Base-by-base conservation (phyloP, 2,329 filamentous ascomycete species). In the Trichoderma hamatum region DNA sequence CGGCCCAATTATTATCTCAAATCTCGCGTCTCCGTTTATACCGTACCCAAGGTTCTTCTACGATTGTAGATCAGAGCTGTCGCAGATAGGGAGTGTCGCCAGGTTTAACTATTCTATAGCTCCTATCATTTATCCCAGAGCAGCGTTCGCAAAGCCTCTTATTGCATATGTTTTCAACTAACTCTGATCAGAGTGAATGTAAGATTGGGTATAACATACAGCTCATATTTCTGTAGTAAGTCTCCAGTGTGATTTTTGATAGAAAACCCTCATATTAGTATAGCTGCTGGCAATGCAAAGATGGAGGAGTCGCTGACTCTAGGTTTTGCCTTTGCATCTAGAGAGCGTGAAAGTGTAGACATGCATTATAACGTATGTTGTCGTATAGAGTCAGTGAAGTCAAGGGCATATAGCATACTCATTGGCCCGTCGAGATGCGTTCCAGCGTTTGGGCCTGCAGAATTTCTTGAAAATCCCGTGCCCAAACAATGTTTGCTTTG, bases 401-500 rank as follows among this genome's bases (percentile, higher is more conserved):
- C n/a, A 3, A 7, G n/a, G 7, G 6, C 9, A 16, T 2, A n/a
- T 3, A 43, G 1, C 9, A 43, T n/a, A 7, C 34, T 61, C 34
- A 52, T 46, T n/a, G 24, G 13, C 30, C 24, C 10, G 30, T 32
- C 3, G 13, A 32, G 21, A 69, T 55, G 11, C 56, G 43, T 7
- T 64, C 55, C 26, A 81, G 65, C 9, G 78, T 58, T 14, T 72
- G 72, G 54, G 75, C 79, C 13, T 75, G 70, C 46, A 82, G 60
- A 34, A 85, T 77, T 70, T 85, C 82, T 1, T 72, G 69, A 71
- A 84, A 84, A 72, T 84, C 75, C 30, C 76, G 78, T 9, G 82
- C 83, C 83, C 83, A 85, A 9, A 73, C 76, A 34, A 84, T 64
- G 54, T 67, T 62, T 51, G 43, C 66, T 1, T 43, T 68, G 5